phyloP scores from a whole-genome alignment of 208 protist species.

The Trypanosoma theileri region DNA sequence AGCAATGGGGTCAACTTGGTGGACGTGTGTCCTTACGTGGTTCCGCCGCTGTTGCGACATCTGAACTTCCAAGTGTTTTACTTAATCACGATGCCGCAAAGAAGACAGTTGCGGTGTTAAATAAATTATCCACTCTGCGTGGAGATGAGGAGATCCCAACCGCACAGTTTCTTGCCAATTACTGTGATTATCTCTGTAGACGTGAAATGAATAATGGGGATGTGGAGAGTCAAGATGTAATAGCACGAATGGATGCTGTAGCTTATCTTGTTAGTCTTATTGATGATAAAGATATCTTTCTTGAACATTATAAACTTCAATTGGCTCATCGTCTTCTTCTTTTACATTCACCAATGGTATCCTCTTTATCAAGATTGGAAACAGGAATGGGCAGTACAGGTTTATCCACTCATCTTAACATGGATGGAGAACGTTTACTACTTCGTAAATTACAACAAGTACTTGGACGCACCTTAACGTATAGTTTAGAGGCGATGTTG shows the following conservation, averaged over 20 bases:
- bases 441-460: conserved; percentile 42
- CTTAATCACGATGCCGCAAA: conserved; percentile 48
- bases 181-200: conserved; percentile 40
- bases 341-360: not conserved
- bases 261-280: conserved; percentile 42
- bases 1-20: conserved; percentile 43
- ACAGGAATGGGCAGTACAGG: no score
- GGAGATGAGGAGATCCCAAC: conserved; percentile 9
- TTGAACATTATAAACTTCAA: conserved; percentile 52
- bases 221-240: conserved; percentile 20
- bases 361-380: no score
- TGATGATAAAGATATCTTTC: conserved; percentile 65
- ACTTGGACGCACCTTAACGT: conserved; percentile 38
- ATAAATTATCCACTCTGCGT: conserved; percentile 17
- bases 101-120: conserved; percentile 32
- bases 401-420: conserved; percentile 20
- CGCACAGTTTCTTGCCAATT: conserved; percentile 46
- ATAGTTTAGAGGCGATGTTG: conserved; percentile 68
- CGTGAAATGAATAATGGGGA: conserved; percentile 25
- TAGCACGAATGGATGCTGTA: conserved; percentile 15
- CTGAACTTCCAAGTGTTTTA: conserved; percentile 20
- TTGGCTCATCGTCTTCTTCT: conserved; percentile 44
- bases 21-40: conserved; percentile 28
- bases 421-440: conserved; percentile 56
- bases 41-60: conserved; percentile 4